Conservation (phyloP, 2,329 filamentous ascomycete species). For the Sclerotinia trifoliorum region DNA sequence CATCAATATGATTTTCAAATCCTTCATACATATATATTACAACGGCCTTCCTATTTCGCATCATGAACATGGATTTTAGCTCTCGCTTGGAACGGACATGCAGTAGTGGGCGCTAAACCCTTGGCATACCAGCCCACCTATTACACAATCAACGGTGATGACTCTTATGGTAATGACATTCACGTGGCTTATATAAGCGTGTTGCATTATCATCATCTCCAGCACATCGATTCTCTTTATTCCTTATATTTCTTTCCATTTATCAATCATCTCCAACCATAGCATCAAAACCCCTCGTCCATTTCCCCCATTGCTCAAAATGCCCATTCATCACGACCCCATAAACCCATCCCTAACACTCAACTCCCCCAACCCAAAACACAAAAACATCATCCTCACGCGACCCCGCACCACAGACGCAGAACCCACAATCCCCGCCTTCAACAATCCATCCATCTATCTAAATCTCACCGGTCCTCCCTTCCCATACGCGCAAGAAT, state of each 20-base stretch:
- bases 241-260: neutral
- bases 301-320: neutral
- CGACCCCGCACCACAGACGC: constrained; percentile 1
- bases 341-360: neutral
- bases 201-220: neutral
- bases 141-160: neutral
- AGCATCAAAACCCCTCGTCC: neutral
- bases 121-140: constrained; percentile 2
- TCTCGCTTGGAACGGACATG: neutral
- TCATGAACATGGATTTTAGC: neutral
- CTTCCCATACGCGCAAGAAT: constrained; percentile 5
- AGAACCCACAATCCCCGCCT: neutral
- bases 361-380: neutral
- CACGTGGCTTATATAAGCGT: too few species aligned
- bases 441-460: constrained; percentile 11
- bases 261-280: neutral
- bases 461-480: neutral
- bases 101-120: constrained; percentile 10
- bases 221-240: too few species aligned
- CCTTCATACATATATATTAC: neutral
- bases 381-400: constrained; percentile 17
- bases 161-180: neutral
- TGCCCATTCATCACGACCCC: constrained; percentile 8
- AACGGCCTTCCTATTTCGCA: neutral
- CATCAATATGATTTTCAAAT: neutral